Evolutionary conservation across 495 filamentous ascomycete genomes (phyloP), one percentile per base, ranked within the genome.

Genomic region (Platismatia glauca): DNA sequence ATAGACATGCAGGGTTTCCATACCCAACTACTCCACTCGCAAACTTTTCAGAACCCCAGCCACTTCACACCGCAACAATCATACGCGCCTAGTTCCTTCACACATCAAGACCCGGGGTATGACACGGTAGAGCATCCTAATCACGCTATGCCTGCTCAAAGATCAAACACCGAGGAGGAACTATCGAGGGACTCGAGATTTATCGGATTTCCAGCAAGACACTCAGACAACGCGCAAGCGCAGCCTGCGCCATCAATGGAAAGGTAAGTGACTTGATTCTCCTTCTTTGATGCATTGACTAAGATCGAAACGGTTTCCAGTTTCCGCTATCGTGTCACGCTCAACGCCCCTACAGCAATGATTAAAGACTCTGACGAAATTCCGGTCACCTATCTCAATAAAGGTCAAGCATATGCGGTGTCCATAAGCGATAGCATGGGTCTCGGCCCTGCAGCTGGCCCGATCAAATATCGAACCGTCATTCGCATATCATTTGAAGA

Each of bases 291-390:
- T 58, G 71, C n/a, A 74, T n/a, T 67, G 72, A 50, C 64, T 72
- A 22, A 70, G 64, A 59, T 72, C 78, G 22, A 12, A 18, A 33
- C 7, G 7, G 7, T 37, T 13, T 27, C 7, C 22, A 95, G 92
- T 64, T 97, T 97, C 71, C 90, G 95, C 29, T 99, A 89, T 73
- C 86, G 90, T 69, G 86, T 90, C 44, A 91, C 90, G 0, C 76
- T 99, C 55, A 93, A 96, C 71, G 94, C 93, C 1, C 90, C 91
- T 18, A 97, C 93, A 3, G 93, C 93, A n/a, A 97, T 97, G 93
- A 85, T 95, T 67, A 95, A 88, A 70, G 82, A 88, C 64, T 70
- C 82, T 5, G 86, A 90, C 55, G 94, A 97, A 70, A 92, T 96
- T 48, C 94, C 94, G 0, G 84, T 97, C 18, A 95, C 91, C 0